Evolutionary conservation across 352 stramenopile genomes (phyloP).

Genomic region (Pythium phragmitis): DNA sequence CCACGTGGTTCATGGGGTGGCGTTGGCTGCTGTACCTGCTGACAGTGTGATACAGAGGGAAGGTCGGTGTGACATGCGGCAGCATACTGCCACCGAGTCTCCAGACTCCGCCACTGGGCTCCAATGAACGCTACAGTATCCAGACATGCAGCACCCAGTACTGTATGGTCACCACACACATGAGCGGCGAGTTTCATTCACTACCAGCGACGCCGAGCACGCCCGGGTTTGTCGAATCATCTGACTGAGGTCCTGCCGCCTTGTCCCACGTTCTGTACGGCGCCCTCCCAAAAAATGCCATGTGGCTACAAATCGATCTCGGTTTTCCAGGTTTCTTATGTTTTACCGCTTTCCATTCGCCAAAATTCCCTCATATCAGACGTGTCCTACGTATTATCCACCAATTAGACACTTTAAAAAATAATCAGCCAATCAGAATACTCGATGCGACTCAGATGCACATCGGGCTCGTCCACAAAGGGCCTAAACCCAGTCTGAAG

Average conservation of each 20-base stretch:
- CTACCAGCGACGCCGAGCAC: too few species aligned
- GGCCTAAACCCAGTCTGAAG: background rate
- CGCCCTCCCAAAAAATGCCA: conserved; percentile 5
- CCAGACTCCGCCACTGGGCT: too few species aligned
- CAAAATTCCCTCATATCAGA: conserved; percentile 1
- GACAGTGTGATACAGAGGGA: too few species aligned
- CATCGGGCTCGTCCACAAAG: background rate
- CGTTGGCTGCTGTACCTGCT: too few species aligned
- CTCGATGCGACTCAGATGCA: background rate
- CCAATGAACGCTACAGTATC: too few species aligned
- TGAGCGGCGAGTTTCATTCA: too few species aligned
- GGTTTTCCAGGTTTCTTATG: background rate
- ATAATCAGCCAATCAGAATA: background rate
- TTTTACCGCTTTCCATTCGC: conserved; percentile 1
- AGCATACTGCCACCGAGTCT: too few species aligned
- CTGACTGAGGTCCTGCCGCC: too few species aligned
- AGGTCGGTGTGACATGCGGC: too few species aligned
- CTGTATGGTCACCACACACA: too few species aligned
- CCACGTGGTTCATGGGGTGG: too few species aligned
- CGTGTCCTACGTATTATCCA: background rate
- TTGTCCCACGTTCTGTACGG: background rate
- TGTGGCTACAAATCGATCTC: conserved; percentile 3
- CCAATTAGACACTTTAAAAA: background rate
- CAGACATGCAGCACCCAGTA: too few species aligned
- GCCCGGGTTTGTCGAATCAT: background rate